Evolutionary conservation across 1,284 basidiomycete species (phyloP).

Genomic region (Trichosporon inkin): DNA sequence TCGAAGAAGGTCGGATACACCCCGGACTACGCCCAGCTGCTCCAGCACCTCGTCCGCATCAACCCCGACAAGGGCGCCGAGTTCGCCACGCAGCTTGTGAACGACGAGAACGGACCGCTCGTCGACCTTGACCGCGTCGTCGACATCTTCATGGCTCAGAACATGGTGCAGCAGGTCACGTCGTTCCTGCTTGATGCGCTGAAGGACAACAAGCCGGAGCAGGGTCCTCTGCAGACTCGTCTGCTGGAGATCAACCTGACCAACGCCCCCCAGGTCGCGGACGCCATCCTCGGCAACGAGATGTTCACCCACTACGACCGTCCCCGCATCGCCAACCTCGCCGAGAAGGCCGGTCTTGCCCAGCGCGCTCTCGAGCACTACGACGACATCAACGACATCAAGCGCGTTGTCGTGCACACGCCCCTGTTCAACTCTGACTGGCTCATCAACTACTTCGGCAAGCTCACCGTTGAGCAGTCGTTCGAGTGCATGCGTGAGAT

Average conservation of each 20-base stretch:
- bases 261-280: slow-evolving; percentile 96
- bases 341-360: slow-evolving; percentile 94
- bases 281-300: slow-evolving; percentile 97
- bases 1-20: slow-evolving; percentile 95
- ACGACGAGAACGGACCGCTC: slow-evolving; percentile 87
- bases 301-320: slow-evolving; percentile 98
- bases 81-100: slow-evolving; percentile 91
- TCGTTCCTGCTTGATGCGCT: slow-evolving; percentile 98
- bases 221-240: slow-evolving; percentile 92
- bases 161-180: slow-evolving; percentile 99
- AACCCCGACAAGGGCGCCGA: slow-evolving; percentile 98
- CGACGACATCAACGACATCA: slow-evolving; percentile 95
- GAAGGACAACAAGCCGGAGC: slow-evolving; percentile 98
- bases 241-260: slow-evolving; percentile 97
- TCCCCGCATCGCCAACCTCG: slow-evolving; percentile 94
- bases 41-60: slow-evolving; percentile 95
- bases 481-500: slow-evolving; percentile 96
- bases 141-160: slow-evolving; percentile 99
- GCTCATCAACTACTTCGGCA: slow-evolving; percentile 97
- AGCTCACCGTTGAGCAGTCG: slow-evolving; percentile 96
- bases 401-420: slow-evolving; percentile 94
- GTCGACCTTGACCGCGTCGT: slow-evolving; percentile 94
- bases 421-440: slow-evolving; percentile 81
- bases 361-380: slow-evolving; percentile 98
- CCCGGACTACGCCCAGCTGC: slow-evolving; percentile 89